A percentile compares a stretch with the other conserved stretches of the same genome.
phyloP scores from a whole-genome alignment of 176 grass and related monocot genomes.

The Ampelocalamus luodianensis region DNA sequence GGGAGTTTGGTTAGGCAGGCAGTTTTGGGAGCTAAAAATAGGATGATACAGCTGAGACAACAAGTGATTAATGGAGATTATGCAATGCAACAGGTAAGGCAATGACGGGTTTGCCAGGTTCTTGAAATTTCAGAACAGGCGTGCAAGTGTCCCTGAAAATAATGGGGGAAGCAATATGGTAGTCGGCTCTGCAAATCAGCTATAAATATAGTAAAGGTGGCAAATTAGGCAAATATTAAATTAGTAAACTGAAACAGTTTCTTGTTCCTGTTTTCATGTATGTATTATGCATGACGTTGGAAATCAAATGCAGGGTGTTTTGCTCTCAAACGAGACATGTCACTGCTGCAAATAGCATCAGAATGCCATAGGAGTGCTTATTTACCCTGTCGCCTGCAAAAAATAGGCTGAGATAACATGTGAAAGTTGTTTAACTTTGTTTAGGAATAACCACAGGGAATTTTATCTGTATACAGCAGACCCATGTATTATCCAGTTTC shows the following conservation, averaged over 20 bases:
- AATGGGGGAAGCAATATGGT: slow-evolving; percentile 29
- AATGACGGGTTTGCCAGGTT: neutral
- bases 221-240: slow-evolving; percentile 42
- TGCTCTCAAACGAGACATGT: neutral
- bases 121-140: neutral
- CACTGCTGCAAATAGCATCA: neutral
- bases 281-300: neutral
- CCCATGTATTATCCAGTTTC: neutral
- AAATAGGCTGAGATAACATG: neutral
- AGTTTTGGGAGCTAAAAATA: slow-evolving; percentile 47
- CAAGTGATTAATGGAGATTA: slow-evolving; percentile 29
- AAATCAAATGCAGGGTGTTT: slow-evolving; percentile 28
- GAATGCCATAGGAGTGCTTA: neutral
- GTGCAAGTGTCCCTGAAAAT: neutral
- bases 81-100: neutral
- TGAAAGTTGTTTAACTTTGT: neutral
- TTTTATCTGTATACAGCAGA: neutral
- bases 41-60: neutral
- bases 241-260: slow-evolving; percentile 29
- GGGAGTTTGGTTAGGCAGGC: slow-evolving; percentile 39
- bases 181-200: neutral
- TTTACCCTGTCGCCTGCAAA: neutral
- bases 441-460: neutral
- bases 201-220: slow-evolving; percentile 37
- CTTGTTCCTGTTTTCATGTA: slow-evolving; percentile 4